A percentile compares a stretch with the other conserved stretches of the same genome.
Conservation (phyloP, 768 basidiomycete genomes). For the Phaeotremella skinneri region DNA sequence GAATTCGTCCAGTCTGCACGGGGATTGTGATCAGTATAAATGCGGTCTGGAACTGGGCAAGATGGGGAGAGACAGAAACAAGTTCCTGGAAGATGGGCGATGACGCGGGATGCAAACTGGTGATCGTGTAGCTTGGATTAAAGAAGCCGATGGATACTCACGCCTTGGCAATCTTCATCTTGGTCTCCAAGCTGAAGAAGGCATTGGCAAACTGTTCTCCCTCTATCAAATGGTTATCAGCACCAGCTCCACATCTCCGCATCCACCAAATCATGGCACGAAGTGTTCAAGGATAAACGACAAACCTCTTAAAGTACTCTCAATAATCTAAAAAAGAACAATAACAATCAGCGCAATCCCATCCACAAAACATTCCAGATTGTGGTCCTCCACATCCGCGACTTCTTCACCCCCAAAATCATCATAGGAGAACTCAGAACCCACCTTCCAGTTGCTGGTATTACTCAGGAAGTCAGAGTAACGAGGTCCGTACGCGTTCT, state of each 20-base stretch:
- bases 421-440: slow-evolving; percentile 3
- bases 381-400: slow-evolving; percentile 48
- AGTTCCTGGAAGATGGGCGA: background rate
- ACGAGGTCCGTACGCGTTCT: slow-evolving; percentile 85
- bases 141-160: slow-evolving; percentile 19
- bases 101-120: no score
- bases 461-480: slow-evolving; percentile 90
- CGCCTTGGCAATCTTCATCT: slow-evolving; percentile 98
- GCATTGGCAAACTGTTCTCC: slow-evolving; percentile 99
- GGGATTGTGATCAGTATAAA: slow-evolving; percentile 1
- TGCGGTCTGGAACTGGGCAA: background rate
- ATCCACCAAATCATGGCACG: background rate
- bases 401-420: background rate
- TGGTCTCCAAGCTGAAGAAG: slow-evolving; percentile 99
- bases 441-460: slow-evolving; percentile 51
- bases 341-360: background rate
- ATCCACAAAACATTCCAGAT: slow-evolving; percentile 8
- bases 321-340: slow-evolving; percentile 64
- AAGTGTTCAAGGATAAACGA: slow-evolving; percentile 13
- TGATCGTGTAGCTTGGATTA: background rate
- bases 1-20: slow-evolving; percentile 75
- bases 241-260: background rate
- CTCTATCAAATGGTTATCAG: slow-evolving; percentile 59
- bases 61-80: background rate
- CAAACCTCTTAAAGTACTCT: slow-evolving; percentile 89